A percentile compares a stretch with the other conserved stretches of the same genome.
Evolutionary conservation across 805 yeast species (phyloP).

Genomic region (Wickerhamiella qilinensis): DNA sequence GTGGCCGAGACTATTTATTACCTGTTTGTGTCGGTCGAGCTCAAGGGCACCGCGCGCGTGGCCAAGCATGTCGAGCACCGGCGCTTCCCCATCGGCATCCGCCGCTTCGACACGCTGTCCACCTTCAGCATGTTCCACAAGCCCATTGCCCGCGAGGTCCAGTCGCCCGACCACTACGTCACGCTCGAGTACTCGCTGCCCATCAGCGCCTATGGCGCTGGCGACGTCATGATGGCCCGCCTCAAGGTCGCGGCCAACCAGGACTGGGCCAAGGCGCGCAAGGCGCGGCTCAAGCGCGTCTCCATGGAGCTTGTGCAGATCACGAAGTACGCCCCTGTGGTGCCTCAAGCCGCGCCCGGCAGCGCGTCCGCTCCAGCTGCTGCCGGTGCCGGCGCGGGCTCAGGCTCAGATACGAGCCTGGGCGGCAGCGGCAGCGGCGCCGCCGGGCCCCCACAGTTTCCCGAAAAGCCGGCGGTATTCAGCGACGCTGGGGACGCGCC

Average conservation of each 20-base stretch:
- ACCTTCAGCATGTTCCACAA: constrained; percentile 23
- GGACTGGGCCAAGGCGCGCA: constrained; percentile 23
- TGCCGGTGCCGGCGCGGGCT: neutral
- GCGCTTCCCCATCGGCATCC: constrained; percentile 22
- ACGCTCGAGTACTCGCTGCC: constrained; percentile 21
- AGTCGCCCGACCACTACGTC: constrained; percentile 23
- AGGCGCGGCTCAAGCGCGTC: constrained; percentile 23
- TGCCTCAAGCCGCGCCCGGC: neutral
- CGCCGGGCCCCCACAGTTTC: neutral
- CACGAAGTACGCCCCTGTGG: constrained; percentile 14
- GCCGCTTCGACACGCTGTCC: constrained; percentile 25
- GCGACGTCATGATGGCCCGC: constrained; percentile 20
- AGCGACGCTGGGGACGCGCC: constrained; percentile 18
- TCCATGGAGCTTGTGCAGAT: constrained; percentile 23
- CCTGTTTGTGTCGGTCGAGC: constrained; percentile 17
- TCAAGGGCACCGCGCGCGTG: constrained; percentile 1
- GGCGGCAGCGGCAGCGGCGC: neutral
- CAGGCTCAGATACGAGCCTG: neutral
- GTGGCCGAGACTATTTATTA: constrained; percentile 20
- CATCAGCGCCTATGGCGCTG: constrained; percentile 25
- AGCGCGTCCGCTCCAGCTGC: too few relatives aligned
- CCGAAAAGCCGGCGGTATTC: constrained; percentile 2
- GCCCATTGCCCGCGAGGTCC: constrained; percentile 15
- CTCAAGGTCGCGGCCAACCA: constrained; percentile 22
- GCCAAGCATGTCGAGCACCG: constrained; percentile 10